phyloP scores from a whole-genome alignment of 73 alveolate species.

The Paramecium caudatum region DNA sequence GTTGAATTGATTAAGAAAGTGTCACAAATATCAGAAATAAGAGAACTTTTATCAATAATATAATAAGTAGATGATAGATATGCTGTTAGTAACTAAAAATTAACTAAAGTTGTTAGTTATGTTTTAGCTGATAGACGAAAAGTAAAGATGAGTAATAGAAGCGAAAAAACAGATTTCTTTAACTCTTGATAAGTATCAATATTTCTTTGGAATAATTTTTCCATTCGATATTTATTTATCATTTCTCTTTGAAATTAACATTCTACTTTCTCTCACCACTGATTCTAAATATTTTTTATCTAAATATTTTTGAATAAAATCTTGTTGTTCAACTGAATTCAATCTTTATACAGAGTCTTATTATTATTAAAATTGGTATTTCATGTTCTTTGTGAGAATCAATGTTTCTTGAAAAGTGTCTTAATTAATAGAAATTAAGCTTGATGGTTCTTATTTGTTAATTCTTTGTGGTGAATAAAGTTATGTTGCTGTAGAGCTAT shows the following conservation, averaged over 20 bases:
- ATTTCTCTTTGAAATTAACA: neutral
- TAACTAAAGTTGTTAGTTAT: neutral
- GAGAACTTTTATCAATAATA: slow-evolving; percentile 36
- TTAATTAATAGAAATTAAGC: slow-evolving; percentile 9
- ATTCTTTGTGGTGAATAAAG: slow-evolving; percentile 29
- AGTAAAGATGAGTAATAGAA: neutral
- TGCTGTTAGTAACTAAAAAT: neutral
- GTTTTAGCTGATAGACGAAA: neutral
- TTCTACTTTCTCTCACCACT: slow-evolving; percentile 1
- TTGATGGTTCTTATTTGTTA: neutral
- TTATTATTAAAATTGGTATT: neutral
- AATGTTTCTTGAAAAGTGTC: slow-evolving; percentile 20
- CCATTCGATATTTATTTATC: slow-evolving; percentile 32
- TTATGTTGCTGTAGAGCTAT: neutral
- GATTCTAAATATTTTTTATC: slow-evolving; percentile 34
- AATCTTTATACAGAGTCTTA: neutral
- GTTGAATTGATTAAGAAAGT: slow-evolving; percentile 32
- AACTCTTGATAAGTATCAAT: slow-evolving; percentile 34
- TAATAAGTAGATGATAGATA: slow-evolving; percentile 34
- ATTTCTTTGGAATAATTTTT: slow-evolving; percentile 6
- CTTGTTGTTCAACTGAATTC: neutral
- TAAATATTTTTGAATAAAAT: slow-evolving; percentile 26
- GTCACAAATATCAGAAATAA: slow-evolving; percentile 10
- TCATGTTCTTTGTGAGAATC: neutral
- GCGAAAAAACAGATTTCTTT: slow-evolving; percentile 10